A percentile compares a stretch with the other conserved stretches of the same genome.
Conservation (phyloP, 2,329 filamentous ascomycete genomes). For the Alternaria triticina region DNA sequence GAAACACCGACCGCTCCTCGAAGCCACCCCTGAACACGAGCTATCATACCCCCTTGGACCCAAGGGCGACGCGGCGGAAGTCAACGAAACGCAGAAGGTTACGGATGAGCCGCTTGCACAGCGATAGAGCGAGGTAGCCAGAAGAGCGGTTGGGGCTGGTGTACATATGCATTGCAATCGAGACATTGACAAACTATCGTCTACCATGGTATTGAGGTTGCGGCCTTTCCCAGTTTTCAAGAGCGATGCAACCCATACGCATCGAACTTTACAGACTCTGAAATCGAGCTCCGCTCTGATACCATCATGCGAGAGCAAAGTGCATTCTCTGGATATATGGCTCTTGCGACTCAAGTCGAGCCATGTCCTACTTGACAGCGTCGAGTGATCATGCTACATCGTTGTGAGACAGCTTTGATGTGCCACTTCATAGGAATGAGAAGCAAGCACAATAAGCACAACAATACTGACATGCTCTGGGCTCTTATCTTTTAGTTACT, state of each 20-base stretch:
- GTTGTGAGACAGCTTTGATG: background rate
- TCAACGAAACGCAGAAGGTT: constrained; percentile 64
- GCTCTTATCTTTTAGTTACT: background rate
- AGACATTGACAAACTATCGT: background rate
- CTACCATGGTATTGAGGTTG: background rate
- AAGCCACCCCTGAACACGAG: constrained; percentile 77
- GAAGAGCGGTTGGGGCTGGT: constrained; percentile 1
- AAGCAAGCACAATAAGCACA: background rate
- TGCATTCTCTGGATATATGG: background rate
- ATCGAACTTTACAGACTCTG: background rate
- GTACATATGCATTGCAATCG: constrained; percentile 36
- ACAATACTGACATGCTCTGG: background rate
- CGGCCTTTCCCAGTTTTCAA: background rate
- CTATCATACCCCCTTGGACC: constrained; percentile 81
- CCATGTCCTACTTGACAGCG: background rate
- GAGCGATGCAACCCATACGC: background rate
- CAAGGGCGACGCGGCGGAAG: constrained; percentile 64
- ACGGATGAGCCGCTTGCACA: constrained; percentile 66
- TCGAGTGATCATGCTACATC: background rate
- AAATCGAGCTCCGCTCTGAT: background rate
- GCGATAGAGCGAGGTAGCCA: constrained; percentile 51
- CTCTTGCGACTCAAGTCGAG: background rate
- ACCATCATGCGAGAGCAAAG: background rate
- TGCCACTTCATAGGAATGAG: background rate
- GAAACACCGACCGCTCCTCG: constrained; percentile 81